phyloP scores from a whole-genome alignment of 495 filamentous ascomycete genomes.

The Lasiosphaeria ovina region DNA sequence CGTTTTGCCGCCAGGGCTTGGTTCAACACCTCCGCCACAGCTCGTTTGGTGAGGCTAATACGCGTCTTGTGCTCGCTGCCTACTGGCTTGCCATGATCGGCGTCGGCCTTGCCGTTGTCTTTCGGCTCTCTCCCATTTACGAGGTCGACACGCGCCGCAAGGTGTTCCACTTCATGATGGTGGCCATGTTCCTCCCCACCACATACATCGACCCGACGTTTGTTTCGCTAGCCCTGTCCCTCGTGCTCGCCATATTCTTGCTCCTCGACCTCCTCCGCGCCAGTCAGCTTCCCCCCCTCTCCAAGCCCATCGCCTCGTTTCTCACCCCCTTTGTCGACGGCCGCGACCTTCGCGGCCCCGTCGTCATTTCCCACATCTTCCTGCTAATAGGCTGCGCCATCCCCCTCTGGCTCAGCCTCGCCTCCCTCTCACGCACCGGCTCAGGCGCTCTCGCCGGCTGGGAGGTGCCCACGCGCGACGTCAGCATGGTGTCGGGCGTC shows the following conservation, averaged over 20 bases:
- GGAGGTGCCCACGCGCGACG: conserved; percentile 67
- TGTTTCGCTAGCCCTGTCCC: conserved; percentile 67
- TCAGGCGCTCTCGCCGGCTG: conserved; percentile 61
- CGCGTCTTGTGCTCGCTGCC: conserved; percentile 69
- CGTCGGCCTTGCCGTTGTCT: conserved; percentile 69
- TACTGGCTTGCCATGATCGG: conserved; percentile 71
- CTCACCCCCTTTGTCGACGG: conserved; percentile 94
- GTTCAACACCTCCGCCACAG: conserved; percentile 55
- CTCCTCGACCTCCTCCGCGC: conserved; percentile 86
- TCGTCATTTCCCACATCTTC: conserved; percentile 95
- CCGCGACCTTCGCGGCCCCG: conserved; percentile 84
- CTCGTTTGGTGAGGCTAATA: conserved; percentile 71
- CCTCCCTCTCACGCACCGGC: conserved; percentile 55
- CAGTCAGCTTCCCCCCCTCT: conserved; percentile 84
- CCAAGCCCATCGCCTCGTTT: conserved; percentile 76
- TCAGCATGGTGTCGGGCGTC: conserved; percentile 85
- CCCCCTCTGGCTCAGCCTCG: conserved; percentile 86
- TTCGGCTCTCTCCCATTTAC: conserved; percentile 63
- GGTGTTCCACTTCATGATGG: conserved; percentile 98
- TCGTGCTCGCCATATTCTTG: conserved; percentile 79
- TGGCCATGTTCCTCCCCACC: conserved; percentile 86
- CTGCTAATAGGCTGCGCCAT: conserved; percentile 94
- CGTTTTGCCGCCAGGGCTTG: conserved; percentile 52
- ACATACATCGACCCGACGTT: conserved; percentile 84
- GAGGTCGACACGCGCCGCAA: conserved; percentile 98